Evolutionary conservation across 257 asterid genomes (phyloP).

Genomic region (Cinchona pubescens): DNA sequence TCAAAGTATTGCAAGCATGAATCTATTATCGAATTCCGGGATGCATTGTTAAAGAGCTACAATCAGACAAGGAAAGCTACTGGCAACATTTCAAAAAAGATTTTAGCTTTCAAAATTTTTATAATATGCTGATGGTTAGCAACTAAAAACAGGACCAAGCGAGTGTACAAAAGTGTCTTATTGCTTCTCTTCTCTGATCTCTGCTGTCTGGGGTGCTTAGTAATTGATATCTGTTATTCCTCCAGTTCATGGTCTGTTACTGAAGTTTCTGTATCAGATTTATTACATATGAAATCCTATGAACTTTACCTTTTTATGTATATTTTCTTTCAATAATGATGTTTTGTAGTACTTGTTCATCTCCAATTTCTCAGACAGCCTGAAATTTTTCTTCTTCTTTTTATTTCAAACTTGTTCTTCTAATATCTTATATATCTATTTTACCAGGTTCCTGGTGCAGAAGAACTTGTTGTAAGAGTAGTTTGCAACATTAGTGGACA

Average conservation of each 20-base stretch:
- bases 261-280: neutral
- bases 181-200: neutral
- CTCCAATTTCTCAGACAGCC: neutral
- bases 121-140: neutral
- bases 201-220: too few species aligned
- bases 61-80: neutral
- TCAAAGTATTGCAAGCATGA: neutral
- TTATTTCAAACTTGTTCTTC: neutral
- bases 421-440: neutral
- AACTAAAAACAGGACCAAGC: neutral
- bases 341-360: too few species aligned
- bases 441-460: slow-evolving; percentile 89
- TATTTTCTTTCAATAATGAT: neutral
- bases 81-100: too few species aligned
- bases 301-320: neutral
- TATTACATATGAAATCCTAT: neutral
- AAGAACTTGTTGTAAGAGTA: slow-evolving; percentile 89
- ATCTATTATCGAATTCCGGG: neutral
- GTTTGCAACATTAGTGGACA: slow-evolving; percentile 99
- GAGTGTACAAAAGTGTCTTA: neutral
- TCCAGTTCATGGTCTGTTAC: neutral
- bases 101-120: neutral
- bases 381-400: neutral
- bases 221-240: too few species aligned
- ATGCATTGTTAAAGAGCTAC: neutral